These are phyloP conservation scores for Eragrostis tef DNA, from an alignment of 202 grass and related monocot genomes.

Conservation along the genomic window DNA sequence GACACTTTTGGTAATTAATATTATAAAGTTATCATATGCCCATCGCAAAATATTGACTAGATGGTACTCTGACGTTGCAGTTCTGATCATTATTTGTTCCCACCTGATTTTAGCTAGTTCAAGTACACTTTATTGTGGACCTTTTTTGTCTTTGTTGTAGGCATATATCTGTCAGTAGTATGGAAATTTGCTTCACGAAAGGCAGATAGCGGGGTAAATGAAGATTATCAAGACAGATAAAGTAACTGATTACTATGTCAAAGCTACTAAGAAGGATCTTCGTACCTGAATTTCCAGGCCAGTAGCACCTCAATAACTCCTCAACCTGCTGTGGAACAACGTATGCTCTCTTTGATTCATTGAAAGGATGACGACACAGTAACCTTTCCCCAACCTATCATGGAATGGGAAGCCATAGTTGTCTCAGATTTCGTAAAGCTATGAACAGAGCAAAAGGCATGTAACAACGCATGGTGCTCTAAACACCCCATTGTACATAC, in stretches of 20 bases:
- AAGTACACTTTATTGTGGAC: neutral
- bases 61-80: neutral
- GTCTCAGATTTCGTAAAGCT: conserved; percentile 16
- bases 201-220: neutral
- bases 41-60: neutral
- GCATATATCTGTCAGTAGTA: neutral
- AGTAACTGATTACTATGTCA: conserved; percentile 1
- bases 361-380: conserved; percentile 90
- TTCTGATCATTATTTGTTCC: conserved; percentile 7
- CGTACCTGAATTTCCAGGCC: conserved; percentile 82
- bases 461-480: no score
- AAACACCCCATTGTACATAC: no score
- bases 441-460: neutral
- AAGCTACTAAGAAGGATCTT: conserved; percentile 5
- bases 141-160: neutral
- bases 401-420: conserved; percentile 17
- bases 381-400: conserved; percentile 86
- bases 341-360: conserved; percentile 89
- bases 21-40: neutral
- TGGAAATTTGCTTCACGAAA: conserved; percentile 1
- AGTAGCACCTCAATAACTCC: conserved; percentile 87
- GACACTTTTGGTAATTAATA: neutral
- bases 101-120: neutral
- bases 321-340: conserved; percentile 89
- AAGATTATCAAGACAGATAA: conserved; percentile 2